phyloP scores from a whole-genome alignment of 2,329 filamentous ascomycete species.

The Purpureocillium lavendulum region DNA sequence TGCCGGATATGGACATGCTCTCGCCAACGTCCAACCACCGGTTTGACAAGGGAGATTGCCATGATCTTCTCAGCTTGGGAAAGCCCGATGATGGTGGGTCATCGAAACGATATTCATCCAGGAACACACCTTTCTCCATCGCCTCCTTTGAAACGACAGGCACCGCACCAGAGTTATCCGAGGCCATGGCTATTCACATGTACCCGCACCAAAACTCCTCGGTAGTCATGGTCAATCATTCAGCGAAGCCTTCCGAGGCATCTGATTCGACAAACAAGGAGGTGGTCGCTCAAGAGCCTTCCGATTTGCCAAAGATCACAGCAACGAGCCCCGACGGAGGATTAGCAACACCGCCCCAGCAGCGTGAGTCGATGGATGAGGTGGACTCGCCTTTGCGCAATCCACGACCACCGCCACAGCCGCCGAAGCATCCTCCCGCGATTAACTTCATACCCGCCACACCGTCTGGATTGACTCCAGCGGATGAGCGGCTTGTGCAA shows the following conservation, averaged over 20 bases:
- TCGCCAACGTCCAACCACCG: conserved; percentile 3
- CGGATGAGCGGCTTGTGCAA: conserved; percentile 40
- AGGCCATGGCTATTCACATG: conserved; percentile 54
- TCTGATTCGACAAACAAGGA: conserved; percentile 24
- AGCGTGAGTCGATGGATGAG: conserved; percentile 38
- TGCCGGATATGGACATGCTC: neutral
- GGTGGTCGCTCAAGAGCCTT: conserved; percentile 11
- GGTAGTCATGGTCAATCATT: conserved; percentile 51
- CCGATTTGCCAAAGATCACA: conserved; percentile 26
- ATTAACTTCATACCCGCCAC: conserved; percentile 56
- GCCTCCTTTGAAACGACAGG: conserved; percentile 52
- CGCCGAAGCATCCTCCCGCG: conserved; percentile 30
- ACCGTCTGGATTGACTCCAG: conserved; percentile 50
- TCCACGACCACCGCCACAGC: conserved; percentile 49
- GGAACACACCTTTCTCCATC: conserved; percentile 55
- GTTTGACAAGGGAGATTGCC: conserved; percentile 25
- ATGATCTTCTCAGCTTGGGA: conserved; percentile 33
- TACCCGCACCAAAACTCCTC: conserved; percentile 59
- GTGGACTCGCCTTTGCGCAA: conserved; percentile 56
- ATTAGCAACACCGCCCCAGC: conserved; percentile 45
- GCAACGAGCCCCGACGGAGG: conserved; percentile 29
- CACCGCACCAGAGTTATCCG: conserved; percentile 54
- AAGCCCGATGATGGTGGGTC: conserved; percentile 46
- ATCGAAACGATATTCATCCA: conserved; percentile 42
- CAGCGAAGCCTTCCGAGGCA: conserved; percentile 38